These are phyloP conservation scores for Musa itinerans DNA, from an alignment of 176 grass and related monocot species.

Conservation along the genomic window DNA sequence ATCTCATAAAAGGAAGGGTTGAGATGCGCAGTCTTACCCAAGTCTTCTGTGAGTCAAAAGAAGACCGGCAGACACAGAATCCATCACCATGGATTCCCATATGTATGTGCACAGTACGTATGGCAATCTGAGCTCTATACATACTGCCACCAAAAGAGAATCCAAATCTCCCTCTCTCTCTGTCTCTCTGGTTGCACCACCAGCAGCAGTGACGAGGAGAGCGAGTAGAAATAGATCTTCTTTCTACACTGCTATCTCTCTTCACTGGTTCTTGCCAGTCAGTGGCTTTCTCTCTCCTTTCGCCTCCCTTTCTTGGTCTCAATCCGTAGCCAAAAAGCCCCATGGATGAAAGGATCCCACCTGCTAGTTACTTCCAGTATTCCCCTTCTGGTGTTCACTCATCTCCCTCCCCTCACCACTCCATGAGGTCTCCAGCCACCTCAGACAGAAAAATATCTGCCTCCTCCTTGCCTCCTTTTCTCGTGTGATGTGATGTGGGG, in stretches of 20 bases:
- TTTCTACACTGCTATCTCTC: not conserved
- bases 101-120: too few relatives aligned
- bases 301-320: not conserved
- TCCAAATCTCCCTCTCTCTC: too few relatives aligned
- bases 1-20: too few relatives aligned
- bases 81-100: too few relatives aligned
- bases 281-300: not conserved
- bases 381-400: slow-evolving; percentile 83
- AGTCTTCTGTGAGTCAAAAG: too few relatives aligned
- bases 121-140: too few relatives aligned
- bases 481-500: not conserved
- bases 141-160: too few relatives aligned
- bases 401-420: slow-evolving; percentile 67
- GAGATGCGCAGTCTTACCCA: too few relatives aligned
- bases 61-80: too few relatives aligned
- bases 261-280: not conserved
- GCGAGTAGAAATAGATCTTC: not conserved
- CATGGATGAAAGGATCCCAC: slow-evolving; percentile 90
- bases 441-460: slow-evolving; percentile 83
- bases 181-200: too few relatives aligned
- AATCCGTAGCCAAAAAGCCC: not conserved
- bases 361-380: slow-evolving; percentile 63
- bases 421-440: slow-evolving; percentile 67
- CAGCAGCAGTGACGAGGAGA: too few relatives aligned
- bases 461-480: slow-evolving; percentile 19